A percentile compares a stretch with the other conserved stretches of the same genome.
phyloP scores from a whole-genome alignment of 768 basidiomycete species.

The Krasilnikovozyma curviuscula region DNA sequence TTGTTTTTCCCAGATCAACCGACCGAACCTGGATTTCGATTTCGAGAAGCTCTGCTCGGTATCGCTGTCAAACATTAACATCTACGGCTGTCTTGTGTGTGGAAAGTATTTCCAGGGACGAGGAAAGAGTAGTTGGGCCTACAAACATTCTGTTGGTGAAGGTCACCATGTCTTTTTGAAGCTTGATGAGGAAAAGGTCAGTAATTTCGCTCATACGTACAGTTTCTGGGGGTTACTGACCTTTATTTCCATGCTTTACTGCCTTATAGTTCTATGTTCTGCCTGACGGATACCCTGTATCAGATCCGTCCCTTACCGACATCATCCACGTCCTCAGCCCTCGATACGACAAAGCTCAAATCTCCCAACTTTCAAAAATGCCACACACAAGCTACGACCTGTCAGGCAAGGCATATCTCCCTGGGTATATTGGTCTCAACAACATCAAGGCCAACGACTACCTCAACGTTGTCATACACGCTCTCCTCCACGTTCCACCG shows the following conservation, averaged over 20 bases:
- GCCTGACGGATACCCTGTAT: constrained; percentile 89
- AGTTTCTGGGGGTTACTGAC: neutral
- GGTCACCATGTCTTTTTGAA: constrained; percentile 98
- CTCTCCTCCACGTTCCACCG: constrained; percentile 74
- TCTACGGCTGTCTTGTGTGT: constrained; percentile 90
- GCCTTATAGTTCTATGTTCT: constrained; percentile 68
- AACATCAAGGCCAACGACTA: constrained; percentile 96
- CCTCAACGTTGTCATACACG: constrained; percentile 90
- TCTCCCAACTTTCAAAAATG: constrained; percentile 26
- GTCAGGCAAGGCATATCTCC: constrained; percentile 55
- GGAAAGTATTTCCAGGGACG: constrained; percentile 98
- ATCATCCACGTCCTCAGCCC: constrained; percentile 80
- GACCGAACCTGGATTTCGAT: constrained; percentile 83
- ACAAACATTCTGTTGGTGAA: constrained; percentile 89
- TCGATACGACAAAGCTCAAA: constrained; percentile 47
- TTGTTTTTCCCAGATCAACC: constrained; percentile 50
- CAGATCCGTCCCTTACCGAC: constrained; percentile 90
- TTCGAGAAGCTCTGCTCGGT: constrained; percentile 98
- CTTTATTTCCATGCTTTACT: neutral
- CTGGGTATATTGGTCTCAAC: constrained; percentile 90
- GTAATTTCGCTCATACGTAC: constrained; percentile 10
- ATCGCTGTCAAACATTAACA: constrained; percentile 87
- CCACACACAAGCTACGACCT: constrained; percentile 62
- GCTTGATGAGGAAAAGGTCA: constrained; percentile 74
- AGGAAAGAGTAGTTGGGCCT: constrained; percentile 81